A percentile compares a stretch with the other conserved stretches of the same genome.
Evolutionary conservation across 768 basidiomycete species (phyloP).

Genomic region (Auriculariales sp.): DNA sequence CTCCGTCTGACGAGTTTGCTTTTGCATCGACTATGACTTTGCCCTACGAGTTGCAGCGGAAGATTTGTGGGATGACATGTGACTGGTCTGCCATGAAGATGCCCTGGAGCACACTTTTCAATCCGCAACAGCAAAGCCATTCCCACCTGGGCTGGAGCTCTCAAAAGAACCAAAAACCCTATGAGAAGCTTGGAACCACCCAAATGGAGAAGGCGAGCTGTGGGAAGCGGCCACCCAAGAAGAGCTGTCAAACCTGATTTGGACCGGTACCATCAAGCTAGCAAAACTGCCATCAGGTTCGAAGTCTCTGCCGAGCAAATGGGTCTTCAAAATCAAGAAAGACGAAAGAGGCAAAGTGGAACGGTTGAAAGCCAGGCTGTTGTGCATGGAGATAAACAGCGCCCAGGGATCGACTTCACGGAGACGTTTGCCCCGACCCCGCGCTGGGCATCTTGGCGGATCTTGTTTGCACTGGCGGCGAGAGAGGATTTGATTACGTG

Average conservation of each 20-base stretch:
- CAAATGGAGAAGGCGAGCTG: no score
- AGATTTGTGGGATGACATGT: background rate
- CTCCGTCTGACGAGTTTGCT: no score
- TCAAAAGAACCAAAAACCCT: background rate
- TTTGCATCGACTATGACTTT: background rate
- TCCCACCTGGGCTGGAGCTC: background rate
- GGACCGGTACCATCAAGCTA: no score
- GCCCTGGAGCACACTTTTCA: background rate
- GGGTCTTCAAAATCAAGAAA: constrained; percentile 15
- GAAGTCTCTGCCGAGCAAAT: constrained; percentile 11
- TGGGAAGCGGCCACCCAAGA: no score
- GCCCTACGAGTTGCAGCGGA: background rate
- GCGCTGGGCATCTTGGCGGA: background rate
- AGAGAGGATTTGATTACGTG: constrained; percentile 7
- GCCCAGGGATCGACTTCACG: constrained; percentile 13
- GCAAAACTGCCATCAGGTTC: constrained; percentile 9
- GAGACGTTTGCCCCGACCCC: constrained; percentile 11
- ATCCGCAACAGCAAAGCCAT: background rate
- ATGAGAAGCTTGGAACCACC: no score
- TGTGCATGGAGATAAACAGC: constrained; percentile 14
- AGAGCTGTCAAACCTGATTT: no score
- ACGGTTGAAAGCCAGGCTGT: constrained; percentile 14
- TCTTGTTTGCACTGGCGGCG: constrained; percentile 6
- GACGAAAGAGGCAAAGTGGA: constrained; percentile 10
- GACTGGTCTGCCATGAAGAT: background rate